Evolutionary conservation across 768 basidiomycete species (phyloP).

Genomic region (Dictyophora rubrovolvata): DNA sequence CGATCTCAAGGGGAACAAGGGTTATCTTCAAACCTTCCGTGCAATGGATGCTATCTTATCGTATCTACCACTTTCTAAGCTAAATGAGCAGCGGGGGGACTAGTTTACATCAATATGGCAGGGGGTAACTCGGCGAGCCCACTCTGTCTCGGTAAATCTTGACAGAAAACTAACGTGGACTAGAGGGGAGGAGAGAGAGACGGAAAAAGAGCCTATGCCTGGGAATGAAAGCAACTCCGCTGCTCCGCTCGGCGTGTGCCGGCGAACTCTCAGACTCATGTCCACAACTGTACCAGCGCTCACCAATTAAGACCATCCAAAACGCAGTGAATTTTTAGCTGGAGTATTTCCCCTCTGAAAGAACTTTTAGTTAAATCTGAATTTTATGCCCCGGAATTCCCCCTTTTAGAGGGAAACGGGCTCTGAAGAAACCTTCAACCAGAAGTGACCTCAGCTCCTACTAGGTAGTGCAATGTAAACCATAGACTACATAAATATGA

Average conservation of each 20-base stretch:
- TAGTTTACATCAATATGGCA: background rate
- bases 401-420: too few relatives aligned
- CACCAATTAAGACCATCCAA: background rate
- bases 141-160: background rate
- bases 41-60: background rate
- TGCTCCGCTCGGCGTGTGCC: slow-evolving; percentile 4
- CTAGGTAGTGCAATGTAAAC: too few relatives aligned
- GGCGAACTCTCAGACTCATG: background rate
- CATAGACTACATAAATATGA: too few relatives aligned
- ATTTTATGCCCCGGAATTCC: too few relatives aligned
- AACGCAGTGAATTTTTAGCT: background rate
- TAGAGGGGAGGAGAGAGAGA: background rate
- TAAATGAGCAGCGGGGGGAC: background rate
- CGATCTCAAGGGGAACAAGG: background rate
- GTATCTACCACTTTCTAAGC: background rate
- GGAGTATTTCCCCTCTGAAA: background rate
- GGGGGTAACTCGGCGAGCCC: background rate
- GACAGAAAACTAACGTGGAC: background rate
- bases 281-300: background rate
- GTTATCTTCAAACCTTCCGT: background rate
- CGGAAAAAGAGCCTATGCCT: background rate
- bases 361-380: too few relatives aligned
- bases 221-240: slow-evolving; percentile 1
- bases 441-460: too few relatives aligned
- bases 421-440: too few relatives aligned